A percentile compares a stretch with the other conserved stretches of the same genome.
phyloP scores from a whole-genome alignment of 352 stramenopile genomes.

The Globisporangium cylindrosporum region DNA sequence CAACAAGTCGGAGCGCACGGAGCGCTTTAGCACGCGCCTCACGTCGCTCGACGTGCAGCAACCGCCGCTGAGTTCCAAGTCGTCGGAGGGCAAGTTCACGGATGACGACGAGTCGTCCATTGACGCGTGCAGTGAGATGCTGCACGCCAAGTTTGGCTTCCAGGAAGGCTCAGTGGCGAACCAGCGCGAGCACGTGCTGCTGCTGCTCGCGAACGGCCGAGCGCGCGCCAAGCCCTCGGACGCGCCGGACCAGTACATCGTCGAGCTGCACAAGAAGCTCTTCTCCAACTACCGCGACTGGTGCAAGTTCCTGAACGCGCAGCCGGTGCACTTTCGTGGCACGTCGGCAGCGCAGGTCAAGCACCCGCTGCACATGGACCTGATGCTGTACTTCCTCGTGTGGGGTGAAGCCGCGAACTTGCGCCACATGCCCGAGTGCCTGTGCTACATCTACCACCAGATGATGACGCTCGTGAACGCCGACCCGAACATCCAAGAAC shows the following conservation, averaged over 20 bases:
- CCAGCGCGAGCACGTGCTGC: slow-evolving; percentile 79
- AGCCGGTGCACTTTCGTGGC: slow-evolving; percentile 74
- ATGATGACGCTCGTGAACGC: slow-evolving; percentile 53
- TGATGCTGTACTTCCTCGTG: slow-evolving; percentile 96
- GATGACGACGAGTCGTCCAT: slow-evolving; percentile 80
- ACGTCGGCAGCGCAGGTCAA: slow-evolving; percentile 18
- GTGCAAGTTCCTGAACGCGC: slow-evolving; percentile 62
- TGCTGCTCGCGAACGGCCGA: slow-evolving; percentile 77
- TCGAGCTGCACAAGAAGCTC: slow-evolving; percentile 65
- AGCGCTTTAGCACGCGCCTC: slow-evolving; percentile 54
- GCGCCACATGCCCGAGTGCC: slow-evolving; percentile 95
- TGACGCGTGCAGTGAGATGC: slow-evolving; percentile 78
- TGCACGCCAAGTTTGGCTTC: slow-evolving; percentile 81
- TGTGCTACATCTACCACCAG: slow-evolving; percentile 97
- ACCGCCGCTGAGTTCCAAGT: slow-evolving; percentile 20
- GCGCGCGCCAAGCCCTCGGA: slow-evolving; percentile 51
- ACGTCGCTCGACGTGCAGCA: slow-evolving; percentile 53
- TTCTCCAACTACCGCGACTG: slow-evolving; percentile 76
- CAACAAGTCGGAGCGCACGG: slow-evolving; percentile 67
- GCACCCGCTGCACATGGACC: slow-evolving; percentile 78
- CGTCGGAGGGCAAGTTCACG: slow-evolving; percentile 11
- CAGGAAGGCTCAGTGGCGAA: slow-evolving; percentile 81
- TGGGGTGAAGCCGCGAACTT: slow-evolving; percentile 97
- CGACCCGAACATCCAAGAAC: slow-evolving; percentile 40
- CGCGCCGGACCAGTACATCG: slow-evolving; percentile 48